Evolutionary conservation across 192 early-diverging fungal genomes (phyloP).

Genomic region (Physocladia obscura): DNA sequence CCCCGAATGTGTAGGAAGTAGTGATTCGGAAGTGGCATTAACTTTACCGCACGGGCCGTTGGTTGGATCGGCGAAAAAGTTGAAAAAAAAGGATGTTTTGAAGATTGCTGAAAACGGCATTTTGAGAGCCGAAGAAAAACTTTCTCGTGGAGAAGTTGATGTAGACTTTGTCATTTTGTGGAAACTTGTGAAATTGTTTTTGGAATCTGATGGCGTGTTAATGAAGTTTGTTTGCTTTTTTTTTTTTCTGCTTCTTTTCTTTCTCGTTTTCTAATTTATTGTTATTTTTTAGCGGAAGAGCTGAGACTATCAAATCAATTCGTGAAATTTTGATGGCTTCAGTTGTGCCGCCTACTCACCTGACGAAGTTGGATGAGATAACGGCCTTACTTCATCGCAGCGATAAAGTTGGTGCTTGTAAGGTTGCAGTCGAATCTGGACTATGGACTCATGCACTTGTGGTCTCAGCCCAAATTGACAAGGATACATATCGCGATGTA

Average conservation of each 20-base stretch:
- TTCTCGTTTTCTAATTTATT: background rate
- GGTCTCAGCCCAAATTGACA: slow-evolving; percentile 83
- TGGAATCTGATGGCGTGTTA: slow-evolving; percentile 66
- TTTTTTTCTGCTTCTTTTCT: slow-evolving; percentile 10
- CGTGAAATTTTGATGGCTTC: slow-evolving; percentile 27
- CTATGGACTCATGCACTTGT: slow-evolving; percentile 91
- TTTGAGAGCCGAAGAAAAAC: background rate
- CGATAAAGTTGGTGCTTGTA: slow-evolving; percentile 58
- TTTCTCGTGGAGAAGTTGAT: slow-evolving; percentile 8
- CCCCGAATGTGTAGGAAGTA: background rate
- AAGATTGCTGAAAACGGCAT: slow-evolving; percentile 30
- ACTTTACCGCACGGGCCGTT: slow-evolving; percentile 27
- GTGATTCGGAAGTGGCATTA: background rate
- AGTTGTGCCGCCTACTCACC: background rate
- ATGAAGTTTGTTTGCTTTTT: slow-evolving; percentile 46
- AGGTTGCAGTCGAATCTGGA: slow-evolving; percentile 42
- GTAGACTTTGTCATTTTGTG: slow-evolving; percentile 50
- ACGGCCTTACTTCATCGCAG: slow-evolving; percentile 61
- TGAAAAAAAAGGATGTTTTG: slow-evolving; percentile 51
- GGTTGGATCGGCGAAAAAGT: slow-evolving; percentile 28
- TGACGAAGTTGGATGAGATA: slow-evolving; percentile 42
- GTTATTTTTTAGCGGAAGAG: slow-evolving; percentile 15
- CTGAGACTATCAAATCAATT: slow-evolving; percentile 26
- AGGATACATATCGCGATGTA: slow-evolving; percentile 78
- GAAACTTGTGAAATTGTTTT: slow-evolving; percentile 59